Percentiles rank a stretch among this genome's conserved stretches.
phyloP scores from a whole-genome alignment of 2,329 filamentous ascomycete genomes.

The Claviceps pazoutovae region DNA sequence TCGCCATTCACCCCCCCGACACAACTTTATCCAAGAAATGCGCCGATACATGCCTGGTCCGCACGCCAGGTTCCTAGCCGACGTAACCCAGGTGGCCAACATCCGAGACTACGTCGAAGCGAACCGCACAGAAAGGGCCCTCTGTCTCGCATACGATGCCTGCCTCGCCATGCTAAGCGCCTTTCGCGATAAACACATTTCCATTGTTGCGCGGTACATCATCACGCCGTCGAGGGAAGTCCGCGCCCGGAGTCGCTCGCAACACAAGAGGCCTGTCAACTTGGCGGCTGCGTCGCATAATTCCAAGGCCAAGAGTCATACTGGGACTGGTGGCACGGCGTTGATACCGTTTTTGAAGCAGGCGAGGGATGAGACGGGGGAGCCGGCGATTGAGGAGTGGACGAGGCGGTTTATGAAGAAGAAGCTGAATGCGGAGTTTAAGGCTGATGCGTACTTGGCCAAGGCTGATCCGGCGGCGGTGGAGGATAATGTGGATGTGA shows the following conservation, averaged over 20 bases:
- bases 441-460: constrained; percentile 43
- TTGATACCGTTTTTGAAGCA: constrained; percentile 95
- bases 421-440: constrained; percentile 33
- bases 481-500: constrained; percentile 34
- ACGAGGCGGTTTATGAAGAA: constrained; percentile 43
- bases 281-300: constrained; percentile 45
- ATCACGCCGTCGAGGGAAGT: constrained; percentile 73
- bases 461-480: constrained; percentile 31
- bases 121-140: constrained; percentile 43
- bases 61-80: constrained; percentile 76
- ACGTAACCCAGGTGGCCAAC: constrained; percentile 68
- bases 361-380: constrained; percentile 87
- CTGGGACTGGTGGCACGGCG: constrained; percentile 84
- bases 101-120: constrained; percentile 69
- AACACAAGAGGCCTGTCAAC: constrained; percentile 41
- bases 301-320: constrained; percentile 45
- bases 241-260: constrained; percentile 47
- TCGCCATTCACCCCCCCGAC: constrained; percentile 26
- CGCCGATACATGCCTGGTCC: constrained; percentile 90
- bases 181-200: constrained; percentile 88
- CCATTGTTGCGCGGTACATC: constrained; percentile 92
- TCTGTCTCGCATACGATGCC: constrained; percentile 77
- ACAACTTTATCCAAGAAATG: constrained; percentile 97
- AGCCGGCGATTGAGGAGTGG: constrained; percentile 66
- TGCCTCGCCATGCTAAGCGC: constrained; percentile 57